A percentile compares a stretch with the other conserved stretches of the same genome.
These are phyloP conservation scores for Strigomonas culicis DNA, from an alignment of 208 protist species.

Conservation along the genomic window DNA sequence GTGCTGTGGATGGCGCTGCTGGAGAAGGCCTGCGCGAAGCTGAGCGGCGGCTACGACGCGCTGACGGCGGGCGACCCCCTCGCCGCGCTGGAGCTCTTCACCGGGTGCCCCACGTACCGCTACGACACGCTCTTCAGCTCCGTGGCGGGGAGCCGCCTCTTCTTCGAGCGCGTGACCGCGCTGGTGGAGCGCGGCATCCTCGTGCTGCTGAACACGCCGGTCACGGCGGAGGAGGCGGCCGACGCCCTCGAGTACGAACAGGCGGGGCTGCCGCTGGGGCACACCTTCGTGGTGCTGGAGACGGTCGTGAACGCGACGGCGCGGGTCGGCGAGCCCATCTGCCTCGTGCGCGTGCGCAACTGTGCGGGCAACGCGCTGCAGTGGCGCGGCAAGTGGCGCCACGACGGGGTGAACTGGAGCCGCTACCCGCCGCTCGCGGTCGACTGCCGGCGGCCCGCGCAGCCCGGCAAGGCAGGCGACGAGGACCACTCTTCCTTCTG, in stretches of 20 bases:
- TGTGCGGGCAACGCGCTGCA: not conserved
- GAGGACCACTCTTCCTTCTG: conserved; percentile 34
- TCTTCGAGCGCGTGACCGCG: not conserved
- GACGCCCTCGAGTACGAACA: not conserved
- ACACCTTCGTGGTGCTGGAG: not conserved
- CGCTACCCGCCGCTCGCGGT: not conserved
- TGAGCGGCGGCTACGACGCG: conserved; percentile 52
- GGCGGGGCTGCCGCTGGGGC: conserved; percentile 1
- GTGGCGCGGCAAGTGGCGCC: conserved; percentile 1
- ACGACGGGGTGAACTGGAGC: not conserved
- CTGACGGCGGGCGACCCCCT: conserved; percentile 62
- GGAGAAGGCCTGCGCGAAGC: conserved; percentile 81
- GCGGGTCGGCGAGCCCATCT: not conserved
- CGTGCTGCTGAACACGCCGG: conserved; percentile 1
- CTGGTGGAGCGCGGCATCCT: not conserved
- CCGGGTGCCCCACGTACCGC: conserved; percentile 35
- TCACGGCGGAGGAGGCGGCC: not conserved
- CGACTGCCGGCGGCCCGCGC: not conserved
- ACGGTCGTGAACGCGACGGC: not conserved
- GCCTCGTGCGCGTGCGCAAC: not conserved
- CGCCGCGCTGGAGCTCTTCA: conserved; percentile 50
- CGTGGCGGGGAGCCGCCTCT: not conserved
- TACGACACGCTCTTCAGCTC: conserved; percentile 22
- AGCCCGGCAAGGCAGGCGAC: not conserved
- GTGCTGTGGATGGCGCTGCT: conserved; percentile 78